A percentile compares a stretch with the other conserved stretches of the same genome.
These are phyloP conservation scores for Vaccinium vitisidaea DNA, from an alignment of 148 eudicot genomes.

Conservation along the genomic window DNA sequence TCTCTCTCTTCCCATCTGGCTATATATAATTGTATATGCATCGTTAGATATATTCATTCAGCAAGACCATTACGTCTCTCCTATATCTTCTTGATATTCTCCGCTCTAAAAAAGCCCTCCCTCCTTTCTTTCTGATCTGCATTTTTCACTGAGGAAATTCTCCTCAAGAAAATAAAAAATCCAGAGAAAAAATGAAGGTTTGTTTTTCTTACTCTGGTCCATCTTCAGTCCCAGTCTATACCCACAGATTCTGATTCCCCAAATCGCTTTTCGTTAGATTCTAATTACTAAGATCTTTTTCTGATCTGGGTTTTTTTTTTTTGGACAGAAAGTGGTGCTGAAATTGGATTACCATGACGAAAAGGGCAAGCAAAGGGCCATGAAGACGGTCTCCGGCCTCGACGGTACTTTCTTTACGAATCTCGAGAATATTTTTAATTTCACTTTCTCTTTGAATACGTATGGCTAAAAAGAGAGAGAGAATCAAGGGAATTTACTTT, in stretches of 20 bases:
- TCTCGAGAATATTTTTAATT: not conserved
- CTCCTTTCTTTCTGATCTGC: not conserved
- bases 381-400: slow-evolving; percentile 59
- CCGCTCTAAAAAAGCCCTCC: not conserved
- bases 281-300: not conserved
- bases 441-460: not conserved
- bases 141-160: not conserved
- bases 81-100: not conserved
- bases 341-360: slow-evolving; percentile 64
- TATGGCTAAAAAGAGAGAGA: not conserved
- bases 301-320: not conserved
- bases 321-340: slow-evolving; percentile 45
- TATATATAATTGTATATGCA: not conserved
- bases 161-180: not conserved
- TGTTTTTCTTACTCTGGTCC: not conserved
- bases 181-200: not conserved
- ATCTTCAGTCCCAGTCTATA: not conserved
- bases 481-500: not conserved
- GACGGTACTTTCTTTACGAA: slow-evolving; percentile 37
- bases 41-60: not conserved
- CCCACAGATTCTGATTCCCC: not conserved
- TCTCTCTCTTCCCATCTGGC: not conserved
- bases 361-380: slow-evolving; percentile 69
- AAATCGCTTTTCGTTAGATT: not conserved
- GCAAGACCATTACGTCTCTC: not conserved